Base-by-base conservation (phyloP, 331 rosid genomes). In the Prunus yedoensis region DNA sequence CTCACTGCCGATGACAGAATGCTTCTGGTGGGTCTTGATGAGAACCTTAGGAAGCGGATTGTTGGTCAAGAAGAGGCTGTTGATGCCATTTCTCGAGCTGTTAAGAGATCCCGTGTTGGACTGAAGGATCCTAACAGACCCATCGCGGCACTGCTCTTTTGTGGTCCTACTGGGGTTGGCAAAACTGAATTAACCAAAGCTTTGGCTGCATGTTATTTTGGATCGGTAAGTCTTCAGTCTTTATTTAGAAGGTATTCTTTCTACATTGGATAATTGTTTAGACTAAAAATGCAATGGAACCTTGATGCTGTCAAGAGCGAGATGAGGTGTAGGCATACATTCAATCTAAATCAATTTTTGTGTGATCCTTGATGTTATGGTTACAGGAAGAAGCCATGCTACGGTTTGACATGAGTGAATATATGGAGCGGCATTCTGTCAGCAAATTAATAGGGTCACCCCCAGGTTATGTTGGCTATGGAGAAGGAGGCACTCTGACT, bases 151-250 rank as follows among this genome's bases (percentile, higher is more conserved):
- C 81, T 93, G 83, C 91, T 93, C 79, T 89, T 93, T 76, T 91
- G 97, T 82, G 98, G 98, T 47, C 96, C 97, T 47, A 89, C 98
- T 38, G 98, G 98, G 59, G 98, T 89, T 80, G 98, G 98, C 80
- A 93, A 93, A 86, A 91, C 98, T 21, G 96, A 91, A 86, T 89
- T 91, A 38, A 88, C 96, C 70, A 93, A 88, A 83, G 85, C 93
- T 71, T 83, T 93, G 86, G 97, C 97, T 4, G 88, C 89, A 17
- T 80, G 83, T 82, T 89, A 93, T 85, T 93, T 91, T 82, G 98
- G 98, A 86, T 93, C 97, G 46, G 98, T 91, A 86, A 84, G 90
- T 63, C 78, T 28, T 67, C 35, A 77, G 25, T 61, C 56, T 64
- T 32, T 73, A 20, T 57, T 46, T 46, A 52, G 49, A 43, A 38